Percentiles rank a stretch among this genome's conserved stretches.
Conservation (phyloP, 2,329 filamentous ascomycete species). For the Penicillium capsulatum region DNA sequence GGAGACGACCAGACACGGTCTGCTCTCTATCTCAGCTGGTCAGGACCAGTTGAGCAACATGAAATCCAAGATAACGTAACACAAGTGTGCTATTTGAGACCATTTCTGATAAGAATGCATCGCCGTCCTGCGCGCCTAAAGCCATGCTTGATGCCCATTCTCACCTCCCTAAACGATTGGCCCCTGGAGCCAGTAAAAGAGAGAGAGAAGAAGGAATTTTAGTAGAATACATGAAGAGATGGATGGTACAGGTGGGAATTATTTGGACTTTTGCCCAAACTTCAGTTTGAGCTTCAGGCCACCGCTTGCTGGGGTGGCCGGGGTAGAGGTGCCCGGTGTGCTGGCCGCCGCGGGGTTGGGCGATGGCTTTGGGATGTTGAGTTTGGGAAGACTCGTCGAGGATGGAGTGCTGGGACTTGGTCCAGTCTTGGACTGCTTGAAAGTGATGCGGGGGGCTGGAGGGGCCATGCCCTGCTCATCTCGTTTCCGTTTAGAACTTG, state of each 20-base stretch:
- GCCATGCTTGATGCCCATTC: conserved; percentile 11
- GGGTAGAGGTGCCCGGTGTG: conserved; percentile 27
- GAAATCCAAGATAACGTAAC: conserved; percentile 1
- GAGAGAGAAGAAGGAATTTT: conserved; percentile 12
- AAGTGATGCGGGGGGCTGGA: conserved; percentile 39
- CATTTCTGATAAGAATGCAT: conserved; percentile 9
- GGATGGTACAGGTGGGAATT: conserved; percentile 5
- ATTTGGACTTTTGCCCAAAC: conserved; percentile 34
- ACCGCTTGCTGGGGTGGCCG: conserved; percentile 31
- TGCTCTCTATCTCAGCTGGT: too few species aligned
- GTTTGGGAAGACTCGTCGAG: conserved; percentile 26
- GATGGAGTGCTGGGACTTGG: conserved; percentile 24
- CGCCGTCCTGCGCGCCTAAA: conserved; percentile 12
- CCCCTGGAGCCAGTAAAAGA: conserved; percentile 1
- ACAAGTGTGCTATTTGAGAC: conserved; percentile 9
- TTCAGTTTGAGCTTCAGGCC: conserved; percentile 44
- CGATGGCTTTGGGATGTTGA: conserved; percentile 34
- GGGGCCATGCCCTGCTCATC: conserved; percentile 35
- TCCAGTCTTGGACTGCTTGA: conserved; percentile 40
- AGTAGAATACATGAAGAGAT: conserved; percentile 18
- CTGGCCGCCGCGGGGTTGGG: conserved; percentile 27
- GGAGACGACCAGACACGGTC: too few species aligned
- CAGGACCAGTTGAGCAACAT: neutral
- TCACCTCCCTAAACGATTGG: neutral
- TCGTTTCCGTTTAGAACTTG: conserved; percentile 36